phyloP scores from a whole-genome alignment of 148 eudicot genomes.

The Camellia lanceoleosa region DNA sequence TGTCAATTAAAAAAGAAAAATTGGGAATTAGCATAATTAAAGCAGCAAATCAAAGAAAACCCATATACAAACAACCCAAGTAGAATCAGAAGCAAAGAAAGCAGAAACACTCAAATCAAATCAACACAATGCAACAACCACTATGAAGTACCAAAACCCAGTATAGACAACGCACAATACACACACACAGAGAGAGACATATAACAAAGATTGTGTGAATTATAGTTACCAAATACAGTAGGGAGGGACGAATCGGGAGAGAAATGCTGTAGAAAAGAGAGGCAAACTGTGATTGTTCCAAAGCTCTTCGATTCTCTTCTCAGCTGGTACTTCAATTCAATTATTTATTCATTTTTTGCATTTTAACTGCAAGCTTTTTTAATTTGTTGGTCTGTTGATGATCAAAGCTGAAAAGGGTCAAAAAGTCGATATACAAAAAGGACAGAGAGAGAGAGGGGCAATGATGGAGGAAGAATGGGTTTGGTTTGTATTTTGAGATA shows the following conservation, averaged over 20 bases:
- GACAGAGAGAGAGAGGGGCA: too few species aligned
- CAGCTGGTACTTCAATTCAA: not conserved
- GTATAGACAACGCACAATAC: not conserved
- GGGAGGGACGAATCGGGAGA: not conserved
- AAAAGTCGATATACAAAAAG: not conserved
- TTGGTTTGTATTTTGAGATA: too few species aligned
- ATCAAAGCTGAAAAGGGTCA: too few species aligned
- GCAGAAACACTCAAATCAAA: not conserved
- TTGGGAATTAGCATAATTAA: not conserved
- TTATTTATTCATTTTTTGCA: not conserved
- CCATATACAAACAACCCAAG: not conserved
- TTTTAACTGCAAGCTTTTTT: too few species aligned
- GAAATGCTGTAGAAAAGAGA: not conserved
- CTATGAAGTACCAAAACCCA: not conserved
- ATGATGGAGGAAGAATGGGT: too few species aligned
- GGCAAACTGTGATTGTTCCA: too few species aligned
- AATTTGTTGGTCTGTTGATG: not conserved
- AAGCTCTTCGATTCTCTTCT: not conserved
- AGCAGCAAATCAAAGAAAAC: not conserved
- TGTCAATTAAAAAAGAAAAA: too few species aligned
- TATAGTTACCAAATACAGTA: too few species aligned
- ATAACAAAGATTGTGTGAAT: not conserved
- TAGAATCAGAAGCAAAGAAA: too few species aligned
- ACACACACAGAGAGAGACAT: too few species aligned
- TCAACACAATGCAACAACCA: not conserved